Base-by-base conservation (phyloP, 305 asterid genomes). In the Fraxinus nigra region DNA sequence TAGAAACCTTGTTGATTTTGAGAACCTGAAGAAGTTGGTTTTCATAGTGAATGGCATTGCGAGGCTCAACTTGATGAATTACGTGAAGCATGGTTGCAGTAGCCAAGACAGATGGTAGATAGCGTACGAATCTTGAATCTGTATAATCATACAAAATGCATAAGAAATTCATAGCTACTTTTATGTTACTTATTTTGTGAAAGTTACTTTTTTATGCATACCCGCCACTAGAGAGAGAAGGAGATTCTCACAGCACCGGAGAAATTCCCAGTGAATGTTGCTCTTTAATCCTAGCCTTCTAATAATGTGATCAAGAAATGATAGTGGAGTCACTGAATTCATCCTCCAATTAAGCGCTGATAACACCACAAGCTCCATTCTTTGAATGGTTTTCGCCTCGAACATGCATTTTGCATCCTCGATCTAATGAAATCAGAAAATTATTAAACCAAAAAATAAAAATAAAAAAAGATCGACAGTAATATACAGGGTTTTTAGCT, bases 241-340 rank as follows among this genome's bases (percentile, higher is more conserved):
- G 20, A 90, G 89, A 46, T 80, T 83, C 79, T 89, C 97, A 78
- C 92, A 92, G 35, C 86, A 77, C 75, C 72, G 81, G 38, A 90
- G 88, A 81, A 92, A 88, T 20, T 87, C 89, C 94, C 93, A 92
- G 20, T 85, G 94, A 20, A 82, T 77, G 80, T 81, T 77, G 22
- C 75, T 86, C 80, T 87, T 90, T 34, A 92, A 80, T 48, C 92
- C 90, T 76, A 92, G 84, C 87, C 95, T 87, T 33, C 89, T 88
- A 5, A 86, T 75, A 40, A 91, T 88, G 81, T 93, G 91, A 89
- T 93, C 91, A 79, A 94, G 79, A 79, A 92, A 93, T 16, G 95
- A 93, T 32, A 91, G 54, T 48, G 97, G 97, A 0, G 98, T 94
- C 77, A 94, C 95, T 7, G 93, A 87, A 89, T 94, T 92, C 98